A percentile compares a stretch with the other conserved stretches of the same genome.
Evolutionary conservation across 2,329 filamentous ascomycete species (phyloP).

Genomic region (Aspergillus sp.): DNA sequence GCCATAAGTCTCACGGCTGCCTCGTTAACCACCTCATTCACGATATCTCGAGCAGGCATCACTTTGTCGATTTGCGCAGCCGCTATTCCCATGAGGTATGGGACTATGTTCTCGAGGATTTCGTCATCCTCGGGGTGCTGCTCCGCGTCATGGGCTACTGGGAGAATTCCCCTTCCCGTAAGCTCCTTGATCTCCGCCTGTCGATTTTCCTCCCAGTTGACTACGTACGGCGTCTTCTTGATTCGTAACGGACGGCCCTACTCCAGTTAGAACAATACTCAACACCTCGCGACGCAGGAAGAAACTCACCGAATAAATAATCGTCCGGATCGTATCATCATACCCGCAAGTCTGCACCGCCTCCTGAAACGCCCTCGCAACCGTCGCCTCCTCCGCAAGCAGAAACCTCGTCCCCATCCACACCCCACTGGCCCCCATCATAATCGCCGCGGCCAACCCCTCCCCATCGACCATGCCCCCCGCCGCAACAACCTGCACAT

Average conservation of each 20-base stretch:
- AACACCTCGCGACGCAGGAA: no score
- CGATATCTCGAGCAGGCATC: slow-evolving; percentile 86
- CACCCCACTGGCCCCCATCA: slow-evolving; percentile 88
- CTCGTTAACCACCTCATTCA: slow-evolving; percentile 89
- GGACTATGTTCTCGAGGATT: slow-evolving; percentile 85
- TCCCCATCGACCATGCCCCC: slow-evolving; percentile 94
- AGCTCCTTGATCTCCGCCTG: slow-evolving; percentile 88
- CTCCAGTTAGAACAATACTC: slow-evolving; percentile 18
- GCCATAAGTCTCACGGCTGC: slow-evolving; percentile 59
- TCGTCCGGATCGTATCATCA: slow-evolving; percentile 93
- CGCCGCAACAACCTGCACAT: slow-evolving; percentile 89
- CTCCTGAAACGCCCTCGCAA: slow-evolving; percentile 91
- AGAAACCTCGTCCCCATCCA: slow-evolving; percentile 99
- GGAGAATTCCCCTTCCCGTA: slow-evolving; percentile 84
- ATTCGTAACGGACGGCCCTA: slow-evolving; percentile 87
- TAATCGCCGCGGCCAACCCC: slow-evolving; percentile 83
- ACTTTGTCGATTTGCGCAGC: slow-evolving; percentile 91
- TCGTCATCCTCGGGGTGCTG: slow-evolving; percentile 78
- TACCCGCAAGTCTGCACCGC: slow-evolving; percentile 88
- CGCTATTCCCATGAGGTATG: slow-evolving; percentile 95
- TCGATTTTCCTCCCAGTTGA: slow-evolving; percentile 95
- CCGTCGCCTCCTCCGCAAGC: slow-evolving; percentile 89
- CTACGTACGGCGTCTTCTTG: slow-evolving; percentile 89
- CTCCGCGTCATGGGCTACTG: slow-evolving; percentile 93
- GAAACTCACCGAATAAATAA: slow-evolving; percentile 66